Evolutionary conservation across 78 protist species (phyloP).

Genomic region (Dictyostelium firmibasis): DNA sequence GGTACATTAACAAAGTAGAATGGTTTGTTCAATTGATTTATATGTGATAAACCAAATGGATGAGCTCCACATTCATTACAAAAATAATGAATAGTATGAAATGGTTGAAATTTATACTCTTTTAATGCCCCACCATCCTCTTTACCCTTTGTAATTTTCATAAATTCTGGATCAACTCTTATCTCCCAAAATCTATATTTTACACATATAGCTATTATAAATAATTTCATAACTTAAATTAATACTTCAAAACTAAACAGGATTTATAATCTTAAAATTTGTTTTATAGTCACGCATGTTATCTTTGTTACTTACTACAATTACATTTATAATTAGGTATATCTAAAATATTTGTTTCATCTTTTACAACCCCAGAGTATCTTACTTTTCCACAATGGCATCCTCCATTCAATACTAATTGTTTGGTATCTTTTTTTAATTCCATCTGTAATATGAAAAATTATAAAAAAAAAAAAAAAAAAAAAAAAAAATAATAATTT

Average conservation of each 20-base stretch:
- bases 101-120: constrained; percentile 1
- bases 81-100: background rate
- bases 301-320: background rate
- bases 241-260: too few species aligned
- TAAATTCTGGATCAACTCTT: background rate
- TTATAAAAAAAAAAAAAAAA: too few species aligned
- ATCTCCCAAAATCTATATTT: constrained; percentile 2
- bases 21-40: background rate
- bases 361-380: background rate
- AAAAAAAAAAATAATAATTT: too few species aligned
- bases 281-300: too few species aligned
- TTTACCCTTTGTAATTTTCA: background rate
- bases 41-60: background rate
- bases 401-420: background rate
- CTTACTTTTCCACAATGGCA: background rate
- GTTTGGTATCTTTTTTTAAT: background rate
- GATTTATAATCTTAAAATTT: background rate
- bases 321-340: background rate
- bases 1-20: constrained; percentile 1
- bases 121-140: background rate
- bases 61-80: background rate
- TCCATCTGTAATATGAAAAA: background rate
- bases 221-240: too few species aligned
- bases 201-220: background rate
- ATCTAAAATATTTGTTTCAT: background rate